Base-by-base conservation (phyloP, 495 filamentous ascomycete species). In the Hypoxylon cercidicola region DNA sequence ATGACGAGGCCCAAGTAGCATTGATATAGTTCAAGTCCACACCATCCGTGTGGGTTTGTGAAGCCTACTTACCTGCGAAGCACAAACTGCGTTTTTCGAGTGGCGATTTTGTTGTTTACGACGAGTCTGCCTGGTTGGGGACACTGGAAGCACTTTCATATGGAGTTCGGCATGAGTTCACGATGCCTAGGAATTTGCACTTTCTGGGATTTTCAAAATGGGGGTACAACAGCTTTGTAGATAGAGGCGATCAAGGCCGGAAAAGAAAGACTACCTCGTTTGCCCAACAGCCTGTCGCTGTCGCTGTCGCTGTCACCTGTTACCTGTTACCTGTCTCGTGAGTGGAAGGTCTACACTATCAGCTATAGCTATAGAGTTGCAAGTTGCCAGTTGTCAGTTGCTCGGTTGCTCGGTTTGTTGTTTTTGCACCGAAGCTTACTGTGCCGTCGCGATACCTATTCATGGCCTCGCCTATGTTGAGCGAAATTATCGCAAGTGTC, bases 131-230 rank as follows among this genome's bases (percentile, higher is more conserved):
- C 34, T 40, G 48, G 58, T 54, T 37, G 43, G 43, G 57, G 58
- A 57, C 63, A 47, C 32, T 21, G 49, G 40, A 62, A 59, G 64
- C 53, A 62, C 58, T 58, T 68, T 62, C 59, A 50, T 59, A 62
- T 10, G 64, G 59, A 62, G 64, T 68, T 68, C 59, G 64, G 64
- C 59, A 68, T 59, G 53, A 50, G 54, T 59, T 67, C 46, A 62
- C 34, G 64, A 62, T 55, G 64, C 64, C 59, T 62, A 43, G 58
- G 54, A 62, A 54, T 55, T 59, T 62, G 59, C 59, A 53, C 64
- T 62, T 68, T 45, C 59, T 50, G 47, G 47, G 47, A 49, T 58
- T 58, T 60, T 54, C 35, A 60, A 47, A 60, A 15, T 28, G 48
- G 59, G 60, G 28, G 35, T 13, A 32, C 25, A 43, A 49, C 28